Evolutionary conservation across 148 eudicot genomes (phyloP), one percentile per base, ranked within the genome.

Genomic region (Rhododendron simsii): DNA sequence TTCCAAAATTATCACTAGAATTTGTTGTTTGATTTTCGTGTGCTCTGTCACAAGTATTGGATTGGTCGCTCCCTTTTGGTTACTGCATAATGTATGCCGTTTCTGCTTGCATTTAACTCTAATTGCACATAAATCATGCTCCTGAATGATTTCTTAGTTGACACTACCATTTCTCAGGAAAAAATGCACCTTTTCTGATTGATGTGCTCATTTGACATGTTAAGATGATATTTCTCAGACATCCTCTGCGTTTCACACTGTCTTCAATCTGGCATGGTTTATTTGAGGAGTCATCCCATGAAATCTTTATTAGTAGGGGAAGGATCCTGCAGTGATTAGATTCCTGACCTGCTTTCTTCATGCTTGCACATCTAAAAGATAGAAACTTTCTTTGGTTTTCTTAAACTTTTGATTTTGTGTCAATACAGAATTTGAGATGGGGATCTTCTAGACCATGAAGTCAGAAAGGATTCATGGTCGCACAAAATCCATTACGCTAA

Each of bases 161-260:
- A 59, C 65, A 59, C n/a, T 59, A 3, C 8, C 7, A 5, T 59
- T 57, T 20, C n/a, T 59, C n/a, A 20, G 65, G 65, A 20, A 30
- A 71, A 35, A 80, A 30, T 50, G 41, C 26, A 26, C 47, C 51
- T 80, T 45, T 37, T 51, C 26, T 80, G 8, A 78, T 77, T 77
- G 81, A 18, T 80, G 41, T 80, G 41, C 33, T 80, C 39, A 80
- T 80, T 51, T 80, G 83, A 53, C 83, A 39, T 77, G 41, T 51
- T 51, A 23, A 50, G 59, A 47, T n/a, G 3, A 14, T 28, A 3
- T 59, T 21, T 14, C 14, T n/a, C 12, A 1, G 21, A 59, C 84
- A 41, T 15, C 71, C 28, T 59, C 37, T 81, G 67, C n/a, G 21
- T 55, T 7, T 6, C 21, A 18, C 28, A 53, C 5, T 30, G 4